Evolutionary conservation across 257 asterid species (phyloP), one percentile per base, ranked within the genome.

Genomic region (Cinchona pubescens): DNA sequence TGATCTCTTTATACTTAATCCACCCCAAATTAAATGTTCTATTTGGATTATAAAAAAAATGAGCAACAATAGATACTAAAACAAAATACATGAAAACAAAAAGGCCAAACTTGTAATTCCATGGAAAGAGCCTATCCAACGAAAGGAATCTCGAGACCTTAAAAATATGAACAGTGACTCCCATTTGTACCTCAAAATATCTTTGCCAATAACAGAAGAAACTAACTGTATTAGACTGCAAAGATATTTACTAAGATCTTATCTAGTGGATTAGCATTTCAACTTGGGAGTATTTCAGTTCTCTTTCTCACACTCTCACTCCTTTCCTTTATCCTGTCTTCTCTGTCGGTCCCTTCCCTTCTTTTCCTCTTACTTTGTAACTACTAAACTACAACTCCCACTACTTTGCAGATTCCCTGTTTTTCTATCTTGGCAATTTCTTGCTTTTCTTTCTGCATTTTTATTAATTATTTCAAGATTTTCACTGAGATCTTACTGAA

Each of bases 261-360:
- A 69, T 12, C 13, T 25, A n/a, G 42, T 25, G 7, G 42, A n/a
- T n/a, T n/a, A n/a, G n/a, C n/a, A n/a, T n/a, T 43, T 42, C 32
- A 46, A 8, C 38, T 30, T 25, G 5, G 15, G 12, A 27, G 23
- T 40, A 27, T 69, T 62, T n/a, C 30, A 3, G 2, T 38, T 56
- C 71, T 49, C 21, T 53, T 34, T 75, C 67, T 72, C 69, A 51
- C 51, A 34, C 51, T 19, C 34, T 67, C n/a, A n/a, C n/a, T 63
- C n/a, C 63, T 60, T 13, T 51, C 40, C 74, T 69, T 71, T 72
- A 76, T 80, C 84, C 78, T 48, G 61, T 76, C 38, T 49, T 63
- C 65, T 68, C 77, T 76, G 78, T 82, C 82, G 81, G 82, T 75
- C 40, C 38, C 7, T 4, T 3, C 5, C 23, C 19, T 7, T 27